Percentiles rank a stretch among this genome's conserved stretches.
These are phyloP conservation scores for Globisporangium irregulare DNA, from an alignment of 352 stramenopile genomes.

Conservation along the genomic window DNA sequence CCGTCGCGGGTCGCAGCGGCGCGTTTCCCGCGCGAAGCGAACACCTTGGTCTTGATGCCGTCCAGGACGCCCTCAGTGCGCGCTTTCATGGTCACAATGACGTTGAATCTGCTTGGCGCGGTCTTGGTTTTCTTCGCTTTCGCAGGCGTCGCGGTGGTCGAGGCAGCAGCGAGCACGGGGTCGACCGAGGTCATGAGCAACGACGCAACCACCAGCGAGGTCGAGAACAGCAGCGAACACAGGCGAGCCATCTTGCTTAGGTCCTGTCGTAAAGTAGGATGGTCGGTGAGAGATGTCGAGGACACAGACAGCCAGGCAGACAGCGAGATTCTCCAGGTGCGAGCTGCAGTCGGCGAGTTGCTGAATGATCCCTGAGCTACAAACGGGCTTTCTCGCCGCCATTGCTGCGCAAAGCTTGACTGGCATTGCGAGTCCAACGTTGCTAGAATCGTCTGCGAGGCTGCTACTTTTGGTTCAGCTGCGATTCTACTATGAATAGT, in stretches of 20 bases:
- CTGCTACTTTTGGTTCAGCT: too few species aligned
- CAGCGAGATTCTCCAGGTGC: too few species aligned
- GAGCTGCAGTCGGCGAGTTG: background rate
- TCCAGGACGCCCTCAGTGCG: constrained; percentile 27
- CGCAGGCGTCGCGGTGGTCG: background rate
- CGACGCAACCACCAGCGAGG: background rate
- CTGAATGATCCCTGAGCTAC: background rate
- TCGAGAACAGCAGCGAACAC: background rate
- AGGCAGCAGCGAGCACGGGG: background rate
- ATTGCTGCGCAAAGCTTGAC: too few species aligned
- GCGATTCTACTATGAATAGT: constrained; percentile 1
- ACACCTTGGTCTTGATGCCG: constrained; percentile 33
- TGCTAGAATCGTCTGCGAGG: too few species aligned
- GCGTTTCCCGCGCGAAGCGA: constrained; percentile 27
- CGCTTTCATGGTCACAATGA: constrained; percentile 54
- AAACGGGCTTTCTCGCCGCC: background rate
- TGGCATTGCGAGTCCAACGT: too few species aligned
- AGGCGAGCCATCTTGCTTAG: constrained; percentile 1
- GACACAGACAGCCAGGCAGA: too few species aligned
- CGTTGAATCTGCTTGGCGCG: constrained; percentile 17
- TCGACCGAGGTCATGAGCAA: background rate
- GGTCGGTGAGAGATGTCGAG: too few species aligned
- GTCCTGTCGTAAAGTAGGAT: too few species aligned
- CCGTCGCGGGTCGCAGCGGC: constrained; percentile 30
- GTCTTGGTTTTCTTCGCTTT: background rate